A percentile compares a stretch with the other conserved stretches of the same genome.
Evolutionary conservation across 2,329 filamentous ascomycete genomes (phyloP).

Genomic region (Biscogniauxia sp.): DNA sequence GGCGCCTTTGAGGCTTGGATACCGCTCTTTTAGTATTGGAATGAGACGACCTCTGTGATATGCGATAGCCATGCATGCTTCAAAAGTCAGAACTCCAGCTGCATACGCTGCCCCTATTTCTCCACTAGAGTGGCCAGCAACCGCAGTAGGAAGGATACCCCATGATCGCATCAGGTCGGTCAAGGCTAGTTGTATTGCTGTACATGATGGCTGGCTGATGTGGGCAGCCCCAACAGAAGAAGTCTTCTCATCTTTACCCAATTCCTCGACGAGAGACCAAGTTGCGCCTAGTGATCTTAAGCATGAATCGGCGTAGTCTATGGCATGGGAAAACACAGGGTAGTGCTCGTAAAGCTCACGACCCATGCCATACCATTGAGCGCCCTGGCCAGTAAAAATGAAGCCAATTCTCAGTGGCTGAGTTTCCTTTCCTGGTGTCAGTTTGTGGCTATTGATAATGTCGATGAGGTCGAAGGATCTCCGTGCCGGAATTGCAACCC

Average conservation of each 20-base stretch:
- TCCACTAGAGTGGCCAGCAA: slow-evolving; percentile 41
- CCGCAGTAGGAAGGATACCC: slow-evolving; percentile 36
- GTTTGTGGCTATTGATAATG: slow-evolving; percentile 39
- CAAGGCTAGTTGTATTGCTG: slow-evolving; percentile 39
- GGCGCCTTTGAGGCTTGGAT: slow-evolving; percentile 42
- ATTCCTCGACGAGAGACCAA: slow-evolving; percentile 38
- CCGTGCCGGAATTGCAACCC: slow-evolving; percentile 42
- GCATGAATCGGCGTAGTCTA: slow-evolving; percentile 36
- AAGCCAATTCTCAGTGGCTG: slow-evolving; percentile 38
- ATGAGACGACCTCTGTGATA: slow-evolving; percentile 49
- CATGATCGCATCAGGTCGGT: slow-evolving; percentile 36
- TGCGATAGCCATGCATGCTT: slow-evolving; percentile 46
- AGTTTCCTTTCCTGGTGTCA: slow-evolving; percentile 35
- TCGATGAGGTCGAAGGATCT: slow-evolving; percentile 45
- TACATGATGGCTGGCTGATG: slow-evolving; percentile 40
- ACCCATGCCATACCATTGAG: slow-evolving; percentile 43
- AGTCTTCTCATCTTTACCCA: slow-evolving; percentile 34
- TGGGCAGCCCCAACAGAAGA: slow-evolving; percentile 37
- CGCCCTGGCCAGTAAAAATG: slow-evolving; percentile 42
- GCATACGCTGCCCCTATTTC: slow-evolving; percentile 48
- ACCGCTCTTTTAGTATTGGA: slow-evolving; percentile 39
- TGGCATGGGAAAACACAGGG: slow-evolving; percentile 34
- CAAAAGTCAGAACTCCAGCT: slow-evolving; percentile 42
- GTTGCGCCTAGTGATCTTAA: slow-evolving; percentile 30
- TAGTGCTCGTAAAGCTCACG: slow-evolving; percentile 39